A percentile compares a stretch with the other conserved stretches of the same genome.
These are phyloP conservation scores for Tephrocybe sp. DNA, from an alignment of 768 basidiomycete species.

Conservation along the genomic window DNA sequence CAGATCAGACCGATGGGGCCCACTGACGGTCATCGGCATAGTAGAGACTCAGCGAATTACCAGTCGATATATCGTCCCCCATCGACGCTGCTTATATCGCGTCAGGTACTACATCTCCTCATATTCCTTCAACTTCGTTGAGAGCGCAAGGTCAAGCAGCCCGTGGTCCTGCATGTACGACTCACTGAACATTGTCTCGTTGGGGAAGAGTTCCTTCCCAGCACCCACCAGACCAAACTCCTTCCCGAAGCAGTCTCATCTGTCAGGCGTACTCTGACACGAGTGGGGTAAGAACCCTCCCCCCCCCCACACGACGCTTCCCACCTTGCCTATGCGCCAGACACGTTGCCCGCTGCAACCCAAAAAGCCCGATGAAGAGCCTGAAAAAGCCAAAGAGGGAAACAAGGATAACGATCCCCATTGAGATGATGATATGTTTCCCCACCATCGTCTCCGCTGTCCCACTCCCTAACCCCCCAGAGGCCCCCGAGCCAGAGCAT, in stretches of 20 bases:
- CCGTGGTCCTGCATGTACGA: constrained; percentile 37
- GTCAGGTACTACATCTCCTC: constrained; percentile 13
- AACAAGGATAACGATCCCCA: constrained; percentile 66
- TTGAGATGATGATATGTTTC: constrained; percentile 45
- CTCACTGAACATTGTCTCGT: constrained; percentile 28
- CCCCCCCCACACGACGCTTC: constrained; percentile 15
- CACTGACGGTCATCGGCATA: too few species aligned
- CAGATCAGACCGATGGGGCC: too few species aligned
- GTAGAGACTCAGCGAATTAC: too few species aligned
- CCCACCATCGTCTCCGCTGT: constrained; percentile 16
- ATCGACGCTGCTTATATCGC: neutral
- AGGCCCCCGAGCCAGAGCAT: neutral
- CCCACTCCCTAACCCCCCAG: constrained; percentile 13
- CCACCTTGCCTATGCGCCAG: constrained; percentile 9
- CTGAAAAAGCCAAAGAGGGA: constrained; percentile 59
- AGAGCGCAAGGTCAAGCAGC: constrained; percentile 29
- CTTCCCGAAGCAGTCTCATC: constrained; percentile 13
- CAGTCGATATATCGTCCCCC: too few species aligned
- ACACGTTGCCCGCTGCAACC: constrained; percentile 47
- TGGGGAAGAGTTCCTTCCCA: constrained; percentile 3
- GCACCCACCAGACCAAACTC: neutral
- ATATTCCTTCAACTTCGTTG: constrained; percentile 11
- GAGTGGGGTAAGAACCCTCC: neutral
- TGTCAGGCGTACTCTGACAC: constrained; percentile 15
- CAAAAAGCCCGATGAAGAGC: constrained; percentile 55